Evolutionary conservation across 257 asterid genomes (phyloP), one percentile per base, ranked within the genome.

Genomic region (Solanum chiquidenum): DNA sequence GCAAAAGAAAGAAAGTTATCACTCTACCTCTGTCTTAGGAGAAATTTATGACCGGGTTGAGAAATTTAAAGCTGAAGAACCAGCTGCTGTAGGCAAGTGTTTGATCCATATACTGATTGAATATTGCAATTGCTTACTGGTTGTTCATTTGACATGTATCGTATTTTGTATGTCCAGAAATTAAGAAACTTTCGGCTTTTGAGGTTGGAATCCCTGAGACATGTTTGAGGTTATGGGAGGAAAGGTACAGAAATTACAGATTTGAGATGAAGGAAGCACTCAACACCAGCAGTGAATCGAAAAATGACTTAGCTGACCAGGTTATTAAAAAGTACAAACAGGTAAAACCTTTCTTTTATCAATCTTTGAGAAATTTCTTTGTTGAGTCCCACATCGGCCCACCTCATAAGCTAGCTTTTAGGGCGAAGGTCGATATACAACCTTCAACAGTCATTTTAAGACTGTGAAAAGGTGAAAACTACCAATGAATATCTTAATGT

Each of bases 11-110:
- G 88, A 83, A 9, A 9, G 87, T 74, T 96, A 94, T 86, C 87
- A 86, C 46, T 96, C 99, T 34, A 87, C 86, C 37, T 94, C 98
- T 25, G 86, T 96, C 55, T 86, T 96, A 87, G 99, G 99, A 79
- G 87, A 88, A 88, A 94, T 95, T 71, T 91, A 90, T 91, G 95
- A 96, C 55, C 83, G 25, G 35, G 91, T 92, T 25, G 75, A 66
- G 88, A 85, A 44, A 68, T 92, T 89, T 86, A 87, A 92, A 90
- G 44, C 90, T 25, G 90, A 88, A 74, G 76, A 37, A 62, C 66
- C 29, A 13, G 82, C 52, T 6, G 14, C 60, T 86, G 86, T 40
- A 87, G 97, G 98, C 94, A 74, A 89, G 87, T 12, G 42, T 68
- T 60, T 85, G 13, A 46, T 86, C 84, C n/a, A 42, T 33, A 72